Base-by-base conservation (phyloP, 1,284 basidiomycete species). In the Gastroboletus turbinatus region DNA sequence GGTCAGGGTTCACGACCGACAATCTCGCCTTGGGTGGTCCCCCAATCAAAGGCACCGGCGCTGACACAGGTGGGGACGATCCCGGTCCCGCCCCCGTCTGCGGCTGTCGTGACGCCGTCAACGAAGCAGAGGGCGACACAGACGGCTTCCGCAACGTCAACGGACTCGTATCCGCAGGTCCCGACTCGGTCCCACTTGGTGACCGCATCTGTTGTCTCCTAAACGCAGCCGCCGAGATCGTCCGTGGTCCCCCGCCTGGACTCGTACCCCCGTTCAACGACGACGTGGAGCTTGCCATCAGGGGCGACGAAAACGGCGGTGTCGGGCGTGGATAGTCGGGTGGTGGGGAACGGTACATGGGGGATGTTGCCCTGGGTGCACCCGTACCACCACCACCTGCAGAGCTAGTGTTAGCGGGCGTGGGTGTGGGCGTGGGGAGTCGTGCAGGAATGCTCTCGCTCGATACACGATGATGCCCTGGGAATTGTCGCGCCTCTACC, bases 211-310 rank as follows among this genome's bases (percentile, higher is more conserved):
- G 73, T 6, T 76, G 80, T n/a, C 86, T 75, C 65, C 81, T 81
- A 73, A 91, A 91, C 23, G 88, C 88, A 9, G 87, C 85, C 0
- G 88, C 88, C 1, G 87, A 83, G 54, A 91, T 90, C 42, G 82
- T 91, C 35, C 84, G 78, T 16, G 65, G 64, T 1, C 52, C 50
- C 9, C 56, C 57, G 6, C 47, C 51, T 14, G 58, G 55, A 32
- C 45, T 67, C 27, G n/a, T 4, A 17, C 53, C 58, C n/a, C 62
- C 52, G 32, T 65, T 53, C 59, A 74, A 64, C 2, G 75, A 75
- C 5, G 74, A 68, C 23, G 70, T 70, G 1, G 76, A 78, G 27
- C 61, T 57, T 23, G 59, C 67, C 69, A 58, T 73, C 51, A 56
- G 59, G 2, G 58, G 65, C n/a, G 57, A 70, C 3, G 65, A 69